Base-by-base conservation (phyloP, 805 yeast species). In the Hanseniaspora pseudoguilliermondii region DNA sequence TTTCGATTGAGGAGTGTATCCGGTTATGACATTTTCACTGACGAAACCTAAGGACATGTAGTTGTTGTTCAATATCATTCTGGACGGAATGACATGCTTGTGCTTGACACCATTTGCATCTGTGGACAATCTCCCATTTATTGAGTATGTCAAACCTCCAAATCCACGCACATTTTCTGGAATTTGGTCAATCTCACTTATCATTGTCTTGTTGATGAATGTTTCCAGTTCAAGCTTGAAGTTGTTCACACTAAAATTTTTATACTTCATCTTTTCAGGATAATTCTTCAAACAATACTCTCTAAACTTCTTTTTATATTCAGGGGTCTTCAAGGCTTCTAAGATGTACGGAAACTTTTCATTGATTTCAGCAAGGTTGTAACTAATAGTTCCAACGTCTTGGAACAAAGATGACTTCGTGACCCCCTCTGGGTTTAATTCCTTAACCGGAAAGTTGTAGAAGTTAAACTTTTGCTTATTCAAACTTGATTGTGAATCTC, bases 101-200 rank as follows among this genome's bases (percentile, higher is more conserved):
- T 70, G 67, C 48, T 76, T 71, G 25, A 80, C 69, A 50, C 95
- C 95, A 62, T 82, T 79, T 23, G 95, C 93, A 4, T 84, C 73
- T 65, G 80, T 84, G 57, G 72, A 65, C 40, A 87, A 70, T 65
- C 87, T 77, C 7, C 95, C 95, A 57, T 75, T 76, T 59, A 84
- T 76, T 41, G 73, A 73, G 63, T 86, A 87, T 1, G 86, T 77
- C 58, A 86, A 74, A 7, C 95, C 95, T 32, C 84, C 95, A 8
- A 85, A 78, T 35, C 89, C 95, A 54, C 82, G 76, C 47, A 79
- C 66, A 10, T 52, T 40, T 18, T 47, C 32, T 9, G 57, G 43
- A 18, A 59, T 58, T n/a, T 48, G 49, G 10, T 43, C 49, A 27
- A 48, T 43, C 16, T 54, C 43, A 27, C 60, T 57, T 27, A 60